Conservation (phyloP, 2,329 filamentous ascomycete genomes). For the Elsinoe perseae region DNA sequence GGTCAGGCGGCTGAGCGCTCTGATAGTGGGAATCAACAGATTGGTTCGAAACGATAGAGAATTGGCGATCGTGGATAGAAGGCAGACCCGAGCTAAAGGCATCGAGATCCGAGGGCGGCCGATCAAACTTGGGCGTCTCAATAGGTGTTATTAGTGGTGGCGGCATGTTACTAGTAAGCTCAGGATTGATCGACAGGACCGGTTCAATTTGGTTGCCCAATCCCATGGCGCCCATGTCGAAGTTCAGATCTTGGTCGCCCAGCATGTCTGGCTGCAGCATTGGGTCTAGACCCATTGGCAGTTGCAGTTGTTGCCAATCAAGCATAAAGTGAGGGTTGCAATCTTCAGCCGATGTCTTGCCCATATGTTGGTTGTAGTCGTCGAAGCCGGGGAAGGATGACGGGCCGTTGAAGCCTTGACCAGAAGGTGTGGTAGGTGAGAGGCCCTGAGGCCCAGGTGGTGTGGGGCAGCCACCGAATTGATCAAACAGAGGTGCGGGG, state of each 20-base stretch:
- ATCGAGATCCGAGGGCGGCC: conserved; percentile 41
- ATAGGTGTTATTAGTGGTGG: conserved; percentile 39
- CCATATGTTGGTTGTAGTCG: conserved; percentile 33
- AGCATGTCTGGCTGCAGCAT: conserved; percentile 39
- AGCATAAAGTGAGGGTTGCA: conserved; percentile 42
- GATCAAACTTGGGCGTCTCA: conserved; percentile 41
- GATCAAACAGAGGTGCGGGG: conserved; percentile 36
- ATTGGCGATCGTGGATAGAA: conserved; percentile 32
- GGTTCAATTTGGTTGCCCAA: conserved; percentile 31
- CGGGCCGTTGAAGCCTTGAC: conserved; percentile 35
- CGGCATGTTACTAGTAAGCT: conserved; percentile 33
- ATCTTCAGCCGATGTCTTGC: conserved; percentile 36
- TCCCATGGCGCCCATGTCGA: conserved; percentile 37
- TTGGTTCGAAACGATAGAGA: conserved; percentile 29
- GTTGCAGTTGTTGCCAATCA: conserved; percentile 42
- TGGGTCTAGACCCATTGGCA: conserved; percentile 38
- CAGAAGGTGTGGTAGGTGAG: conserved; percentile 32
- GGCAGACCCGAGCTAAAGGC: conserved; percentile 38
- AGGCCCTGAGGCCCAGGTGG: conserved; percentile 24
- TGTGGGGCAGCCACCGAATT: conserved; percentile 30
- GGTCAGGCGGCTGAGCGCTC: conserved; percentile 36
- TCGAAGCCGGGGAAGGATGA: conserved; percentile 42
- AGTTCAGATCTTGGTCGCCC: conserved; percentile 38
- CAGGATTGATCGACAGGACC: conserved; percentile 40
- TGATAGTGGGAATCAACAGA: conserved; percentile 14